Evolutionary conservation across 805 yeast genomes (phyloP).

Genomic region (Wickerhamiella azyma): DNA sequence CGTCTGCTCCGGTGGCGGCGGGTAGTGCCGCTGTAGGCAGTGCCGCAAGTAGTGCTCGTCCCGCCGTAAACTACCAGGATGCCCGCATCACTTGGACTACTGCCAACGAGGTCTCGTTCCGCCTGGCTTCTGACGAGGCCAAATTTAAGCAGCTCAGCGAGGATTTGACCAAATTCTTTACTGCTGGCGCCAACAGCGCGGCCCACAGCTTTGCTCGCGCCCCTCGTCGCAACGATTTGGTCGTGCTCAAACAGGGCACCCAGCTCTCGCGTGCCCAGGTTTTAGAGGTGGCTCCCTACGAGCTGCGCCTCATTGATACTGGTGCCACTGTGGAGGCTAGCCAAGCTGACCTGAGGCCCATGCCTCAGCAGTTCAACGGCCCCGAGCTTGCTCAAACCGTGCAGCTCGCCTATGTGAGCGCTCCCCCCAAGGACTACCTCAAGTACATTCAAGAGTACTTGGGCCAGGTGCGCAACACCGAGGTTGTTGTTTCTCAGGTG

Average conservation of each 20-base stretch:
- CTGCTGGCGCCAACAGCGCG: conserved; percentile 23
- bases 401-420: conserved; percentile 37
- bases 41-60: conserved; percentile 15
- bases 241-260: conserved; percentile 42
- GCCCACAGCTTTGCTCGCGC: conserved; percentile 20
- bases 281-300: conserved; percentile 34
- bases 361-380: conserved; percentile 38
- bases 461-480: conserved; percentile 40
- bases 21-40: conserved; percentile 11
- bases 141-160: conserved; percentile 15
- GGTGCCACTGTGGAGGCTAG: conserved; percentile 41
- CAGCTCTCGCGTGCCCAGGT: conserved; percentile 45
- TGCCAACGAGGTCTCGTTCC: conserved; percentile 17
- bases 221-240: conserved; percentile 41
- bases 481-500: conserved; percentile 41
- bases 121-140: conserved; percentile 14
- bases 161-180: conserved; percentile 21
- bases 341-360: conserved; percentile 33
- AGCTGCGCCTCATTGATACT: conserved; percentile 47
- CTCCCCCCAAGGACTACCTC: conserved; percentile 50
- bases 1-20: conserved; percentile 14
- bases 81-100: conserved; percentile 24
- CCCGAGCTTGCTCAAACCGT: conserved; percentile 43
- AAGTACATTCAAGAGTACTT: conserved; percentile 40
- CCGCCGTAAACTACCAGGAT: conserved; percentile 24